These are phyloP conservation scores for Drosera capensis DNA, from an alignment of 148 eudicot species.

Conservation along the genomic window DNA sequence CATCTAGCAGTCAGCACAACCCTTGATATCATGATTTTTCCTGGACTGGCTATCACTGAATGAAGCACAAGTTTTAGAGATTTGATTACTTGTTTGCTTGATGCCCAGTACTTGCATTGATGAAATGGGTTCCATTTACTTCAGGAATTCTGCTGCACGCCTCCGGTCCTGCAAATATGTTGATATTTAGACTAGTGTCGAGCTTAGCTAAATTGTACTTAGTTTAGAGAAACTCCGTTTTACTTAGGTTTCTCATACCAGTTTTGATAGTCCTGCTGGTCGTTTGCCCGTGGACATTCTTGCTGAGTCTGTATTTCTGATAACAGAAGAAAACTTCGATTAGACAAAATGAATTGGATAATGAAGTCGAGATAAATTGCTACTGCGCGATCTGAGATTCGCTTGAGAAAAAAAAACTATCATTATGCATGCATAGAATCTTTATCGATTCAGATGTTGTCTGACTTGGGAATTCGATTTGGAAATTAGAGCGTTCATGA, in stretches of 20 bases:
- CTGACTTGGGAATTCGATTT: no score
- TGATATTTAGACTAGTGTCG: no score
- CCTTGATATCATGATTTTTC: background rate
- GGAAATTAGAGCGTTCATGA: no score
- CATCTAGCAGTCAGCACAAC: constrained; percentile 4
- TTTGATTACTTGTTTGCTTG: constrained; percentile 48
- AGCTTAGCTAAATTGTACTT: no score
- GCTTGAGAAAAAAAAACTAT: no score
- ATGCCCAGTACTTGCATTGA: constrained; percentile 27
- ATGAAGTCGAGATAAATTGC: no score
- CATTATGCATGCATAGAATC: no score
- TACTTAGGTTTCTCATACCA: constrained; percentile 35
- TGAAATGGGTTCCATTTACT: constrained; percentile 32
- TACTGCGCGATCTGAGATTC: no score
- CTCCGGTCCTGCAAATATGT: constrained; percentile 22
- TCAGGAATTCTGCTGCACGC: constrained; percentile 33
- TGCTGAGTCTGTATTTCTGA: constrained; percentile 91
- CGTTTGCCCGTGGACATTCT: constrained; percentile 65
- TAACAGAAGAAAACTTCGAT: no score
- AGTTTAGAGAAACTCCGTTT: no score
- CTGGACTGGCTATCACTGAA: background rate
- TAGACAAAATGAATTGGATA: constrained; percentile 9
- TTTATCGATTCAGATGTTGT: no score
- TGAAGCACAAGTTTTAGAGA: background rate
- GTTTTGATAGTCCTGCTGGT: constrained; percentile 34